Evolutionary conservation across 768 basidiomycete species (phyloP).

Genomic region (Lentinula raphanica): DNA sequence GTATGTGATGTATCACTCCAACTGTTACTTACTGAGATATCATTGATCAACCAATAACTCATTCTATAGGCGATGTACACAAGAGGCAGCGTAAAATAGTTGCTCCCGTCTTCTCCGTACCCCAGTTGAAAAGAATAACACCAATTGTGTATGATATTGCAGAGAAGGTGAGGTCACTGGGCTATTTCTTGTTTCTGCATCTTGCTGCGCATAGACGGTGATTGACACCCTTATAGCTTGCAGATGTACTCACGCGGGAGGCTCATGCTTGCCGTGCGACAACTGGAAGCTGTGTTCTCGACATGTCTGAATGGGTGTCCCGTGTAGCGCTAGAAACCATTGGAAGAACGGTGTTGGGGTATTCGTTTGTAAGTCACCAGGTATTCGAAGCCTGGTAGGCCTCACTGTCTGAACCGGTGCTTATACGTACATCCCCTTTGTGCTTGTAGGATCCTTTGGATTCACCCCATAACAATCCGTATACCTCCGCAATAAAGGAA

Average conservation of each 20-base stretch:
- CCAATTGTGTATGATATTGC: slow-evolving; percentile 41
- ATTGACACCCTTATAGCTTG: slow-evolving; percentile 17
- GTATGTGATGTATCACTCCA: background rate
- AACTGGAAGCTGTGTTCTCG: slow-evolving; percentile 21
- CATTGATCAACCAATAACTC: background rate
- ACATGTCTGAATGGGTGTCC: slow-evolving; percentile 44
- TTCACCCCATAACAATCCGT: slow-evolving; percentile 35
- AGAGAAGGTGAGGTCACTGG: slow-evolving; percentile 30
- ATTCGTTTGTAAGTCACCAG: slow-evolving; percentile 29
- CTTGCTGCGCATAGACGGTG: background rate
- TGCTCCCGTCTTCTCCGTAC: slow-evolving; percentile 40
- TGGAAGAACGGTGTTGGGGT: slow-evolving; percentile 38
- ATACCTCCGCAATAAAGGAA: slow-evolving; percentile 40
- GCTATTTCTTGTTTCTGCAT: background rate
- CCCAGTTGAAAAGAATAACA: slow-evolving; percentile 38
- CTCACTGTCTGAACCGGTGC: no score
- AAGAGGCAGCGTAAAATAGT: slow-evolving; percentile 45
- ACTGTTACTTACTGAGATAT: background rate
- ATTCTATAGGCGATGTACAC: slow-evolving; percentile 33
- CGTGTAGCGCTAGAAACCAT: slow-evolving; percentile 40
- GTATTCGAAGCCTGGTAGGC: no score
- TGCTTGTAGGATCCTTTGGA: slow-evolving; percentile 31
- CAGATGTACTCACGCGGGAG: slow-evolving; percentile 24
- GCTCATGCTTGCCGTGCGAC: slow-evolving; percentile 10
- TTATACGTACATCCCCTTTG: background rate